These are phyloP conservation scores for Colletotrichum liriopes DNA, from an alignment of 2,329 filamentous ascomycete genomes.

Conservation along the genomic window DNA sequence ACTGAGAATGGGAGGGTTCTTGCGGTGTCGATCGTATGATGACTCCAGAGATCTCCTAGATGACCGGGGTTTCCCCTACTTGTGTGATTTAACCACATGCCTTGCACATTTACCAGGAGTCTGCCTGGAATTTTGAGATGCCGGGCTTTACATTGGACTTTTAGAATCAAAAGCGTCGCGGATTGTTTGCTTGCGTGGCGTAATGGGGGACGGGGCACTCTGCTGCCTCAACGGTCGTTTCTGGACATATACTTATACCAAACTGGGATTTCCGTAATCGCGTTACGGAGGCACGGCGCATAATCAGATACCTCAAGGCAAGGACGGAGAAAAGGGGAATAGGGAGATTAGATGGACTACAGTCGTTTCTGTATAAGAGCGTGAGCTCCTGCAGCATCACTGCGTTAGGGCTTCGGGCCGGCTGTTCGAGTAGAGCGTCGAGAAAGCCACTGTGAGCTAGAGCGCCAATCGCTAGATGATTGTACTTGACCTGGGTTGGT, in stretches of 20 bases:
- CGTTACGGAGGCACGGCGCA: slow-evolving; percentile 38
- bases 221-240: slow-evolving; percentile 38
- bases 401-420: slow-evolving; percentile 3
- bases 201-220: slow-evolving; percentile 21
- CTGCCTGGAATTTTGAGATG: slow-evolving; percentile 4
- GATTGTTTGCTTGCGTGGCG: slow-evolving; percentile 39
- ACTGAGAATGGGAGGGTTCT: neutral
- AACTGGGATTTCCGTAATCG: slow-evolving; percentile 20
- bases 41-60: neutral
- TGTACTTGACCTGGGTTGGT: slow-evolving; percentile 2
- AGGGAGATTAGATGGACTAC: slow-evolving; percentile 32
- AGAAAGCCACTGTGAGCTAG: slow-evolving; percentile 24
- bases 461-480: slow-evolving; percentile 36
- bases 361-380: slow-evolving; percentile 40
- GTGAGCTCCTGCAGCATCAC: slow-evolving; percentile 2
- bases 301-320: slow-evolving; percentile 34
- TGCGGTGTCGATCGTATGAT: neutral
- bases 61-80: neutral
- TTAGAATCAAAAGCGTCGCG: slow-evolving; percentile 33
- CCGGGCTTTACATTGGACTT: neutral
- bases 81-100: neutral
- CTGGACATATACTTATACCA: slow-evolving; percentile 39
- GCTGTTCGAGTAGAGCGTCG: slow-evolving; percentile 24
- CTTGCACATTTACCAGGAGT: neutral
- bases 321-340: slow-evolving; percentile 17